These are phyloP conservation scores for Coniosporium tulheliwenetii DNA, from an alignment of 2,329 filamentous ascomycete genomes.

Conservation along the genomic window DNA sequence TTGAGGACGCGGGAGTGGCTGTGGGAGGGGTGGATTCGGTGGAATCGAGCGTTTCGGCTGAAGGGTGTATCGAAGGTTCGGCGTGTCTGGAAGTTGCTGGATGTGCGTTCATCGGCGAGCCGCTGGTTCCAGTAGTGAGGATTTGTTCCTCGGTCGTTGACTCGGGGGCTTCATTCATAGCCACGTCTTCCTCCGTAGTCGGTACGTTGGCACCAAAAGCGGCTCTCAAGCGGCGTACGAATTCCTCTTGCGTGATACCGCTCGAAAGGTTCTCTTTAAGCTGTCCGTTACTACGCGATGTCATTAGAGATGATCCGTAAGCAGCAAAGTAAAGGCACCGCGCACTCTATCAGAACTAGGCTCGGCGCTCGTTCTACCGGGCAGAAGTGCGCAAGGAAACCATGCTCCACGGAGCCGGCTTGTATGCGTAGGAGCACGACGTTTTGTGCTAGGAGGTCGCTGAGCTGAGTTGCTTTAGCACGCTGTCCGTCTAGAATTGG, in stretches of 20 bases:
- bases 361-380: slow-evolving; percentile 66
- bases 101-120: too few species aligned
- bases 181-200: slow-evolving; percentile 2
- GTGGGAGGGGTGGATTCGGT: neutral
- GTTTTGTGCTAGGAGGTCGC: slow-evolving; percentile 37
- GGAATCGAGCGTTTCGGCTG: neutral
- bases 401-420: slow-evolving; percentile 64
- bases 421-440: slow-evolving; percentile 56
- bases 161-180: neutral
- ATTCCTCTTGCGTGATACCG: slow-evolving; percentile 47
- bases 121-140: neutral
- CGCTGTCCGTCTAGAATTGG: slow-evolving; percentile 11
- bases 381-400: slow-evolving; percentile 68
- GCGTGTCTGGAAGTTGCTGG: too few species aligned
- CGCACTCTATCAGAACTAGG: slow-evolving; percentile 60
- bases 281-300: slow-evolving; percentile 45
- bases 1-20: neutral
- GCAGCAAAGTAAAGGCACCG: slow-evolving; percentile 2
- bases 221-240: slow-evolving; percentile 38
- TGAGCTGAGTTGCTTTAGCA: slow-evolving; percentile 12
- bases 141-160: neutral
- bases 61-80: too few species aligned
- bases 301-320: slow-evolving; percentile 4
- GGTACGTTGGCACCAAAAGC: slow-evolving; percentile 18
- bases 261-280: slow-evolving; percentile 61